Base-by-base conservation (phyloP, 2,329 filamentous ascomycete species). In the Thelonectria rubi region DNA sequence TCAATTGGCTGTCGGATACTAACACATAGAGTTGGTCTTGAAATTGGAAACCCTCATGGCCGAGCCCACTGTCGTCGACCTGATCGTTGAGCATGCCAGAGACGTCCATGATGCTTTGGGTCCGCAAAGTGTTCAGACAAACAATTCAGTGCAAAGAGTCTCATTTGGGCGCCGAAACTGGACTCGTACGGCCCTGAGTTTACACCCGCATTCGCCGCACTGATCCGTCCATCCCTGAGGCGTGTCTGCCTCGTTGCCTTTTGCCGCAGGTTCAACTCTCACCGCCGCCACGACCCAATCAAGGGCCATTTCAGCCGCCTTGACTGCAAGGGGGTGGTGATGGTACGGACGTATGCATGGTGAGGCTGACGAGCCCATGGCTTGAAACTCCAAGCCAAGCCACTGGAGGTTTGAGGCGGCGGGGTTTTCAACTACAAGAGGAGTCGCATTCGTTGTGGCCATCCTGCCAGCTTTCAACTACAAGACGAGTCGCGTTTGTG, bases 61-160 rank as follows among this genome's bases (percentile, higher is more conserved):
- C 45, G 3, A 48, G 6, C 14, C 7, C 18, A 6, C 15, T 8
- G 14, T 10, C 24, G 45, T 24, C 21, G 21, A 24, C 4, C 8
- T 32, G 12, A 11, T 53, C n/a, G 42, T 53, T 53, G 7, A 53
- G 39, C 17, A 53, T 26, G 4, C 15, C 12, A 32, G 50, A 53
- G 12, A 53, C 20, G 14, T 20, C 15, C 50, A 53, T 53, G 15
- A 18, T 53, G 15, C 7, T n/a, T 8, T 18, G 37, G 4, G 30
- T 30, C n/a, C 26, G 2, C 26, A 30, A 30, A 5, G 2, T 2
- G 5, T 30, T 30, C 26, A 6, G 26, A 30, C 5, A 8, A 30
- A 30, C 26, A 8, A 30, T 30, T 8, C 8, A 30, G 26, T 9
- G 26, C 2, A 30, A 30, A 30, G 5, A 30, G 10, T 30, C 26